Evolutionary conservation across 768 basidiomycete genomes (phyloP), one percentile per base, ranked within the genome.

Genomic region (Leccinum sublutescens): DNA sequence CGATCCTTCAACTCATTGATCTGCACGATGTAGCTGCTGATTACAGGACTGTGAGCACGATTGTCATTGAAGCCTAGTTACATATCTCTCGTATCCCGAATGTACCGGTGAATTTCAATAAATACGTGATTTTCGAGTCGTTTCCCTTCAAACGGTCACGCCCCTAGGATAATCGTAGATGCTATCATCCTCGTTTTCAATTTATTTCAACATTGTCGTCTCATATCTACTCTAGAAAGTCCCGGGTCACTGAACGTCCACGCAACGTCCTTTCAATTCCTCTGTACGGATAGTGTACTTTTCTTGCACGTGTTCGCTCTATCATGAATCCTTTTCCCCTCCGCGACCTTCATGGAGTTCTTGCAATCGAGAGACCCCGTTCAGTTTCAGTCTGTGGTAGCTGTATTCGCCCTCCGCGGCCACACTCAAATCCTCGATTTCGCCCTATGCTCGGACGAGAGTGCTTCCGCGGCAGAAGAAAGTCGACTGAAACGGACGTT

Each of bases 401-500:
- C 95, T 89, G 79, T 96, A 98, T 71, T 95, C 93, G 58, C 92
- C 93, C 75, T 98, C 95, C 0, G 95, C 94, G 50, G 93, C 92
- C 33, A 94, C 89, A 59, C 87, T 88, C 64, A 96, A 81, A 65
- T 97, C 95, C 64, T 97, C 95, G 51, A 98, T 89, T 73, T 97
- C 93, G 52, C 91, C 91, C 71, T 95, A 92, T 50, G 91, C 83
- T 25, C 25, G 49, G 82, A 78, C n/a, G 84, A 85, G 45, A 95
- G 82, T 0, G 91, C 81, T 70, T 95, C 93, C 2, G 92, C 91
- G 3, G 89, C 88, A 48, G 83, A 68, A 21, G 87, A 73, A 89
- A 87, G 80, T 81, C 93, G 56, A 86, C 68, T 21, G 61, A 25
- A 23, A 54, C 17, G 45, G 31, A 47, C 43, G n/a, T 71, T n/a